These are phyloP conservation scores for Trichosanthes cucumerina DNA, from an alignment of 306 rosid species.

Conservation along the genomic window DNA sequence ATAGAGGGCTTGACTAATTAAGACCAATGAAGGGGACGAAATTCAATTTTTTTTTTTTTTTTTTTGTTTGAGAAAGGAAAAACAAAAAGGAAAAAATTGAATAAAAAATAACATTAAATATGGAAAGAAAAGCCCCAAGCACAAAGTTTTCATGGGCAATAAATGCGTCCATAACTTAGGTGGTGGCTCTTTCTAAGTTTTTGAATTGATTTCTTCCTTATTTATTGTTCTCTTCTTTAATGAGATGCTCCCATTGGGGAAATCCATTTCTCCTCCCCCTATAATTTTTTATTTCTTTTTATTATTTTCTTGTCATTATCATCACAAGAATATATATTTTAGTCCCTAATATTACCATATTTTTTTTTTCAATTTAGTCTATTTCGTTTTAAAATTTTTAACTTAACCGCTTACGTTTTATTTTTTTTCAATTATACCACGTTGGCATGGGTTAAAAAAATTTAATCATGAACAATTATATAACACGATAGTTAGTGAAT, in stretches of 20 bases:
- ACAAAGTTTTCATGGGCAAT: background rate
- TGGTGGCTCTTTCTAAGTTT: background rate
- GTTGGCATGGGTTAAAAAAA: no score
- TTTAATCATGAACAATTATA: no score
- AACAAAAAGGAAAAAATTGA: background rate
- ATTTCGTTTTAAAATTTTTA: no score
- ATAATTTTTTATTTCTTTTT: background rate
- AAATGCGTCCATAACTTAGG: slow-evolving; percentile 5
- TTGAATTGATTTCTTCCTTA: background rate
- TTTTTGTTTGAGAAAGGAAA: no score
- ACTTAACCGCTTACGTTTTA: no score
- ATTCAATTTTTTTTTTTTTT: background rate
- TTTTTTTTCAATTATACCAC: no score
- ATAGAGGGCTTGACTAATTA: background rate
- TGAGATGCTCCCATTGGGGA: background rate
- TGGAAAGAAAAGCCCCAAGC: background rate
- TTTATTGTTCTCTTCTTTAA: background rate
- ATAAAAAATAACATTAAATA: background rate
- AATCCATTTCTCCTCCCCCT: background rate
- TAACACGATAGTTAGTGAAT: no score
- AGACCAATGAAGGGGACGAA: background rate
- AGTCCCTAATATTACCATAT: no score
- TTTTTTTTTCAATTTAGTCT: no score
- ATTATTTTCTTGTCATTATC: background rate
- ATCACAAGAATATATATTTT: background rate